Evolutionary conservation across 2,329 filamentous ascomycete species (phyloP).

Genomic region (Aureobasidium mangrovei): DNA sequence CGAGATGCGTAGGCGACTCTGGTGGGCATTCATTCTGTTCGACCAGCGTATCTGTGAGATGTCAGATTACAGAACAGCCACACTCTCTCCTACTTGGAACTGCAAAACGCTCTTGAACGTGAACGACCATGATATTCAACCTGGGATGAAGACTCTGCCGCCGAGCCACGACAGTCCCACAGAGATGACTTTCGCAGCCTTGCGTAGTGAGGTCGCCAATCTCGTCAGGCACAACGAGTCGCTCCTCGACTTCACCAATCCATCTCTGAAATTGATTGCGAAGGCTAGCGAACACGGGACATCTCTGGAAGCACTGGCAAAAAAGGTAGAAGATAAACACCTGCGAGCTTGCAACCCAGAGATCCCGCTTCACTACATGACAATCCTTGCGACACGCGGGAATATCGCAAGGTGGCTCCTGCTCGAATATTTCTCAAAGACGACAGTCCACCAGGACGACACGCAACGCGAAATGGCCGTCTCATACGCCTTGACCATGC

Average conservation of each 20-base stretch:
- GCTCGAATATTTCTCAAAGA: constrained; percentile 33
- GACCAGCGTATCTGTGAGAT: constrained; percentile 63
- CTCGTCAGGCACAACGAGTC: constrained; percentile 32
- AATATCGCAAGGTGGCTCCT: constrained; percentile 43
- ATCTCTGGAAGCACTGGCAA: constrained; percentile 32
- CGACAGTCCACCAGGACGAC: constrained; percentile 17
- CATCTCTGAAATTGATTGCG: constrained; percentile 29
- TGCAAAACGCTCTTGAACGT: constrained; percentile 35
- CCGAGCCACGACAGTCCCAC: constrained; percentile 26
- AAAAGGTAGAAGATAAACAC: constrained; percentile 39
- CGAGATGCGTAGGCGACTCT: constrained; percentile 62
- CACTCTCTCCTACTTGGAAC: constrained; percentile 37
- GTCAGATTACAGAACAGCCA: constrained; percentile 39
- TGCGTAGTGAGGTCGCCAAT: constrained; percentile 36
- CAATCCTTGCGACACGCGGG: constrained; percentile 37
- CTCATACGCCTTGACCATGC: constrained; percentile 30
- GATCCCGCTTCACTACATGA: constrained; percentile 40
- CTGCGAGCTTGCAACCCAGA: constrained; percentile 34
- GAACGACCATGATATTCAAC: constrained; percentile 34
- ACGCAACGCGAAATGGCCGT: constrained; percentile 24
- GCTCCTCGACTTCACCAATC: constrained; percentile 41
- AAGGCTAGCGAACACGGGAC: constrained; percentile 12
- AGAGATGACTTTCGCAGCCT: constrained; percentile 36
- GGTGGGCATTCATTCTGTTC: constrained; percentile 63
- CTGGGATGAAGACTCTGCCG: constrained; percentile 32